Evolutionary conservation across 163 green algal genomes (phyloP).

Genomic region (Trebouxiophyceae sp.): DNA sequence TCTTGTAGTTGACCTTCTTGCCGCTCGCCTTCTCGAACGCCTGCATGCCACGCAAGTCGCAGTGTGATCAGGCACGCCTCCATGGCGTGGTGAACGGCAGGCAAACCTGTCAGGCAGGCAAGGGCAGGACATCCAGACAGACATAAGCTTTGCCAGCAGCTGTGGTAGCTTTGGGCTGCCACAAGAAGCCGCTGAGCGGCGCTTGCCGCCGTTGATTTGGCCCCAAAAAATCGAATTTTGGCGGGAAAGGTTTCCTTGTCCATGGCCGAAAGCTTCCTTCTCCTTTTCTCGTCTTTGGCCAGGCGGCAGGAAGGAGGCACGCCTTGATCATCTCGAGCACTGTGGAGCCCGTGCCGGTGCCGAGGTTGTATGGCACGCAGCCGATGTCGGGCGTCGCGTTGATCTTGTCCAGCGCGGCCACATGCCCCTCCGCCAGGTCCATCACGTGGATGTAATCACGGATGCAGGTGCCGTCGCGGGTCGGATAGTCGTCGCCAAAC

Average conservation of each 20-base stretch:
- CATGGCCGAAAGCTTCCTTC: no score
- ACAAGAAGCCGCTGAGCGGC: no score
- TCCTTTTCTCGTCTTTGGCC: no score
- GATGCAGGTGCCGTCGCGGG: constrained; percentile 87
- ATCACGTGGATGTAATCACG: constrained; percentile 99
- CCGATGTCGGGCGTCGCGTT: constrained; percentile 21
- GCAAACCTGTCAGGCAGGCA: background rate
- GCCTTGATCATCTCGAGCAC: constrained; percentile 92
- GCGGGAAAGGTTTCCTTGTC: no score
- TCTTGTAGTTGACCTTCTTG: constrained; percentile 71
- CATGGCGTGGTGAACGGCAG: background rate
- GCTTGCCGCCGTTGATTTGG: no score
- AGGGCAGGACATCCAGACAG: background rate
- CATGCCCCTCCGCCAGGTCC: constrained; percentile 81
- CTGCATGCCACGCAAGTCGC: constrained; percentile 9
- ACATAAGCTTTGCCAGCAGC: no score
- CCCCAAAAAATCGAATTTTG: no score
- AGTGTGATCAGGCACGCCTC: background rate
- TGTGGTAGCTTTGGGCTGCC: no score
- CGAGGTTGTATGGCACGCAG: constrained; percentile 81
- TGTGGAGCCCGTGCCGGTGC: constrained; percentile 75
- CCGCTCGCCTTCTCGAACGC: constrained; percentile 88
- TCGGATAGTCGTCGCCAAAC: constrained; percentile 95
- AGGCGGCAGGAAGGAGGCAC: background rate
- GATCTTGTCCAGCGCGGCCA: constrained; percentile 44